Percentiles rank a stretch among this genome's conserved stretches.
phyloP scores from a whole-genome alignment of 345 rosid species.

The Populus deltoides region DNA sequence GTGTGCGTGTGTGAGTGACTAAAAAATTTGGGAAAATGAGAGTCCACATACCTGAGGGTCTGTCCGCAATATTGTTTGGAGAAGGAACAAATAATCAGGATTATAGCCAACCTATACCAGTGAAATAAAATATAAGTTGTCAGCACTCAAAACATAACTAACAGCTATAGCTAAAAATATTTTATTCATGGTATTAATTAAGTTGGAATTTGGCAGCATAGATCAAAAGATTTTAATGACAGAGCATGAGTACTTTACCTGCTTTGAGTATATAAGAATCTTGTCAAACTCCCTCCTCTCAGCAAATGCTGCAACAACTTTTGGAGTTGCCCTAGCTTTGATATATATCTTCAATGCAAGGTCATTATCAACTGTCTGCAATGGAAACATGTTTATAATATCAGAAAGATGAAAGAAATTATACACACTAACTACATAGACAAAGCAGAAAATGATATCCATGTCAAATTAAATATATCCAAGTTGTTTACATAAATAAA shows the following conservation, averaged over 20 bases:
- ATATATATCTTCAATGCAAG: conserved; percentile 91
- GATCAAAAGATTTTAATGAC: background rate
- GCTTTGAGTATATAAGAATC: conserved; percentile 80
- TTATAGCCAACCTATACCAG: conserved; percentile 75
- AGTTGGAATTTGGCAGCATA: background rate
- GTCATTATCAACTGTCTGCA: conserved; percentile 93
- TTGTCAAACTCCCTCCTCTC: conserved; percentile 93
- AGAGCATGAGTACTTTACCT: conserved; percentile 38
- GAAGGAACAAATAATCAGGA: conserved; percentile 91
- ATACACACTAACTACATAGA: background rate
- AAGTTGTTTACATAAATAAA: background rate
- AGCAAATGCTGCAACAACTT: conserved; percentile 97
- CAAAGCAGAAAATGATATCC: background rate
- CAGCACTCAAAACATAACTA: background rate
- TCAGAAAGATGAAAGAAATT: background rate
- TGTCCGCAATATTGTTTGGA: conserved; percentile 92
- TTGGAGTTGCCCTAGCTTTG: conserved; percentile 90
- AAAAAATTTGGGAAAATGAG: background rate
- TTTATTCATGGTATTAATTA: background rate
- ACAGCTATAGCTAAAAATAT: background rate
- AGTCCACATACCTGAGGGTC: conserved; percentile 77
- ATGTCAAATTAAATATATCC: background rate
- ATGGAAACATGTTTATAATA: background rate
- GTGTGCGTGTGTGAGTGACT: background rate
- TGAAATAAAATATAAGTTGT: background rate